Evolutionary conservation across 106 monocot genomes (phyloP), one percentile per base, ranked within the genome.

Genomic region (Phalaenopsis aphrodite): DNA sequence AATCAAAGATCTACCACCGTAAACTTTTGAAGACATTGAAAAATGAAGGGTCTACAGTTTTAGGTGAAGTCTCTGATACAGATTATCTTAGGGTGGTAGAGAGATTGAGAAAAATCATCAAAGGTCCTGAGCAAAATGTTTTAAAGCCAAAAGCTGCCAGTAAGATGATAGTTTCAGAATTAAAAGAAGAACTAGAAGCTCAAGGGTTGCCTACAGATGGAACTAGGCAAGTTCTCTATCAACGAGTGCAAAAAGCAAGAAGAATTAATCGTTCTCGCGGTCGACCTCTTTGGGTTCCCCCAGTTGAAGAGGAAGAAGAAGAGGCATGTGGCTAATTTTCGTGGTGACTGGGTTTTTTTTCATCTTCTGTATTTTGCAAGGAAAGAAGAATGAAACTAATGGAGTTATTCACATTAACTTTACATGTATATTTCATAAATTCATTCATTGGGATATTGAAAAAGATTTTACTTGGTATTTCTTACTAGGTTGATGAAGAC

Each of bases 181-280:
- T 98, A 36, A 98, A 94, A 74, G 94, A 92, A 71, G 97, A 98
- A 77, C 71, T 98, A 64, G 97, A 98, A 82, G 97, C 92, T 79
- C 97, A 98, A 86, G 97, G 84, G 30, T 87, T 98, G 48, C 97
- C 97, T 56, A 92, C 74, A 56, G 97, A 98, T 94, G 97, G 97
- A 76, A 94, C 92, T 56, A 92, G 97, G 79, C 92, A 90, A 75
- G 94, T 98, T 41, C 89, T 98, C 42, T 98, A 98, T 79, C 97
- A 98, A 82, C 69, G 97, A 84, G 97, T 98, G 57, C 97, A 98
- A 56, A 98, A 98, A 47, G 97, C 97, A 43, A 92, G 97, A 83
- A 98, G 97, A 83, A 98, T 98, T 79, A 98, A 98, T 76, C 88
- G 92, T 19, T 98, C 97, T 41, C 92, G 97, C 80, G 97, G 97